These are phyloP conservation scores for Fonsecaea nubica DNA, from an alignment of 2,329 filamentous ascomycete genomes.

Conservation along the genomic window DNA sequence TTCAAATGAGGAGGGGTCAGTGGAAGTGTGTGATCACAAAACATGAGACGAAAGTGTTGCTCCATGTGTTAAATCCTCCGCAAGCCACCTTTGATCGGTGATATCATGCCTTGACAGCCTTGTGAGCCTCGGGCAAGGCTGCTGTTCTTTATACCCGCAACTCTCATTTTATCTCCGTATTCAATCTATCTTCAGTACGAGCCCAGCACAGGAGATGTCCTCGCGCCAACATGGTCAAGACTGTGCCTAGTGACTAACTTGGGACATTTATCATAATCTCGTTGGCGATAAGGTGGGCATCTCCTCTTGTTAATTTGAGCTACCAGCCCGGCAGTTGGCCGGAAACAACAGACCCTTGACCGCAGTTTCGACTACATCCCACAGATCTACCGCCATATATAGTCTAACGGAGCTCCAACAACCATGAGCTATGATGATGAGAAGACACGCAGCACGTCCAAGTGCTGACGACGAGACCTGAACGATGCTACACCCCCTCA, in stretches of 20 bases:
- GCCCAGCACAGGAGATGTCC: constrained; percentile 10
- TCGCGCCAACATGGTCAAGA: background rate
- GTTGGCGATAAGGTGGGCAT: constrained; percentile 27
- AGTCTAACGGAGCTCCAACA: background rate
- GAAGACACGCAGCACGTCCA: background rate
- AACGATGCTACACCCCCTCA: constrained; percentile 3
- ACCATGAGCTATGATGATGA: background rate
- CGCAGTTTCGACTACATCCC: background rate
- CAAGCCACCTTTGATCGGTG: background rate
- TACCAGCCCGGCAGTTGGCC: constrained; percentile 6
- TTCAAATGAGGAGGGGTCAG: no score
- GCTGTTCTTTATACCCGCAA: no score
- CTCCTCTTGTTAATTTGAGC: constrained; percentile 14
- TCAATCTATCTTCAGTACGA: background rate
- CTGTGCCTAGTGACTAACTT: background rate
- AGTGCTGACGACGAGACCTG: background rate
- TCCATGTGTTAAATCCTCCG: no score
- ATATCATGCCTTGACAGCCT: background rate
- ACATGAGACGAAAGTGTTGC: no score
- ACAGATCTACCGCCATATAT: background rate
- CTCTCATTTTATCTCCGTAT: background rate
- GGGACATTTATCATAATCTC: constrained; percentile 5
- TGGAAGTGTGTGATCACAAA: no score
- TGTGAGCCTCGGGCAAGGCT: background rate
- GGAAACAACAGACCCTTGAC: no score